phyloP scores from a whole-genome alignment of 805 yeast species.

The Wickerhamomyces xylosicus region DNA sequence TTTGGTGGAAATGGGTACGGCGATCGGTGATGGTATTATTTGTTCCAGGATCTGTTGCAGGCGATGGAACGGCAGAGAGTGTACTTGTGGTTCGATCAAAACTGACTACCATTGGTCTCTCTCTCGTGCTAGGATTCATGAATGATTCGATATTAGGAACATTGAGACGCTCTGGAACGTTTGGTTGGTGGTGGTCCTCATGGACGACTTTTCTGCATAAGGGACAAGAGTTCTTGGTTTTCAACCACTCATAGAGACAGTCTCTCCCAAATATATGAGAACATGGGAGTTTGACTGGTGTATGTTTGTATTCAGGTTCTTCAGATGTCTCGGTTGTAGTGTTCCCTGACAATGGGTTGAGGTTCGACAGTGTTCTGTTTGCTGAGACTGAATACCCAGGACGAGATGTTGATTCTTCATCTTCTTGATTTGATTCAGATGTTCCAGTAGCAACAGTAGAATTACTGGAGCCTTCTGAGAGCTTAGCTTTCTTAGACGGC shows the following conservation, averaged over 20 bases:
- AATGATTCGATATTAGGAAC: conserved; percentile 11
- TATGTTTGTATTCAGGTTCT: conserved; percentile 35
- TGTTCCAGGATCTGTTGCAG: not conserved
- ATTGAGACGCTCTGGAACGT: conserved; percentile 13
- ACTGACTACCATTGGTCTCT: conserved; percentile 11
- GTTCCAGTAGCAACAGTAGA: not conserved
- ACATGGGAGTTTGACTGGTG: conserved; percentile 72
- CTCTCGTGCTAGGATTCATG: conserved; percentile 7
- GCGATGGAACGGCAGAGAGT: conserved; percentile 3
- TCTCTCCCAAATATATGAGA: conserved; percentile 77
- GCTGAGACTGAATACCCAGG: too few species aligned
- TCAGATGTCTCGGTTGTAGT: not conserved
- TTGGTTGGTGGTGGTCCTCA: conserved; percentile 3
- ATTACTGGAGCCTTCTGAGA: not conserved
- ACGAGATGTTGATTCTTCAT: not conserved
- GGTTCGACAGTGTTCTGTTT: too few species aligned
- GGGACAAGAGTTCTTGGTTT: conserved; percentile 70
- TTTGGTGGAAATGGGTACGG: not conserved
- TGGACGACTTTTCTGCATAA: conserved; percentile 53
- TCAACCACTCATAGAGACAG: conserved; percentile 83
- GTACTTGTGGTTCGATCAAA: conserved; percentile 13
- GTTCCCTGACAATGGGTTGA: too few species aligned
- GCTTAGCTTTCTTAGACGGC: conserved; percentile 1
- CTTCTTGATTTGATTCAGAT: not conserved
- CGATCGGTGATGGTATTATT: too few species aligned